These are phyloP conservation scores for Pseudogymnoascus sp. DNA, from an alignment of 2,329 filamentous ascomycete species.

Conservation along the genomic window DNA sequence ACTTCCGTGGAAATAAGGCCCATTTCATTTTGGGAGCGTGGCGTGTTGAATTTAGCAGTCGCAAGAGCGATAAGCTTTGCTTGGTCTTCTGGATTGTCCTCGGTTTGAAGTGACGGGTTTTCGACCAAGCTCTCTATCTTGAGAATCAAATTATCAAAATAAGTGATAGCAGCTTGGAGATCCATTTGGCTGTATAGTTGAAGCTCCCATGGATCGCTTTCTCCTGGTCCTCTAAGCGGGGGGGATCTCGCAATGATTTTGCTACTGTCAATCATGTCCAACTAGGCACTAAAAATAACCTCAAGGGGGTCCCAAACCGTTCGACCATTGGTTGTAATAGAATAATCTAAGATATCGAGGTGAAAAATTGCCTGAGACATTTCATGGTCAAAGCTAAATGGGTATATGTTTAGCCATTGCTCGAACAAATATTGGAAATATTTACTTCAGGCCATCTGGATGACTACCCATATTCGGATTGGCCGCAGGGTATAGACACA, in stretches of 20 bases:
- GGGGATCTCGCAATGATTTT: constrained; percentile 14
- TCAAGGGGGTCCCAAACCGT: constrained; percentile 19
- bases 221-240: background rate
- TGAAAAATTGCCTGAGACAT: constrained; percentile 15
- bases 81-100: constrained; percentile 13
- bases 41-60: constrained; percentile 8
- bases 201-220: constrained; percentile 14
- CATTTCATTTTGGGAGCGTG: background rate
- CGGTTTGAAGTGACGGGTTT: constrained; percentile 1
- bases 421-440: background rate
- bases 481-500: constrained; percentile 13
- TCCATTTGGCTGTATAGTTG: constrained; percentile 14
- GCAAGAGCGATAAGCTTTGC: constrained; percentile 9
- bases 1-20: constrained; percentile 11
- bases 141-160: constrained; percentile 11
- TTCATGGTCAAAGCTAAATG: constrained; percentile 15
- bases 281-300: constrained; percentile 16
- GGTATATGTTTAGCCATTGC: background rate
- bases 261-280: constrained; percentile 13
- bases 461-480: constrained; percentile 11
- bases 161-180: constrained; percentile 1
- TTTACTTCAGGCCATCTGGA: constrained; percentile 11
- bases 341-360: constrained; percentile 2
- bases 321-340: constrained; percentile 14
- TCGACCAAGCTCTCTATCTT: constrained; percentile 12